Conservation (phyloP, 805 yeast species). For the Candida awuae region DNA sequence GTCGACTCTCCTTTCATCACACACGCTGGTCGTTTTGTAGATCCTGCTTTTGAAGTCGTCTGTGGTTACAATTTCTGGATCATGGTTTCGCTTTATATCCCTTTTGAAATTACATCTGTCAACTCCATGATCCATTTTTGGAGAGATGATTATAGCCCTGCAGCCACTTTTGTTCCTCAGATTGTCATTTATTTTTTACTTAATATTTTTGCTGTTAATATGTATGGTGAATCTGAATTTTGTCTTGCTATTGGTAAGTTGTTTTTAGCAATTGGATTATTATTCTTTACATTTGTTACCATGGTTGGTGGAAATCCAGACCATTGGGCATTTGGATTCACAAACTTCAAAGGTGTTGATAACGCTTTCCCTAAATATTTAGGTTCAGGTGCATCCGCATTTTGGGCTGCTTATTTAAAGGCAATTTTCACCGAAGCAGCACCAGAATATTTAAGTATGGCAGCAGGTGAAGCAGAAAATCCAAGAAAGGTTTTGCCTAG, state of each 20-base stretch:
- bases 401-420: constrained; percentile 55
- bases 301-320: constrained; percentile 86
- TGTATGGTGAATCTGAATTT: constrained; percentile 79
- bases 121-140: constrained; percentile 74
- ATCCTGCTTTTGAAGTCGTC: constrained; percentile 65
- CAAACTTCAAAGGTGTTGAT: constrained; percentile 19
- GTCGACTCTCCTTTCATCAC: constrained; percentile 70
- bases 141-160: constrained; percentile 71
- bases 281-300: constrained; percentile 66
- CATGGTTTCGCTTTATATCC: constrained; percentile 68
- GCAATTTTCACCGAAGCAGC: constrained; percentile 75
- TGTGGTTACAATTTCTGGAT: constrained; percentile 79
- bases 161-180: constrained; percentile 58
- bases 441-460: constrained; percentile 78
- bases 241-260: constrained; percentile 71
- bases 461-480: constrained; percentile 70
- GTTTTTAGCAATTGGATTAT: constrained; percentile 61
- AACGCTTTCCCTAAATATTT: constrained; percentile 47
- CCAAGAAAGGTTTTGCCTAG: constrained; percentile 57
- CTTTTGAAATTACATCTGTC: constrained; percentile 76
- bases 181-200: constrained; percentile 53
- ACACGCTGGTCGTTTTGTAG: constrained; percentile 67
- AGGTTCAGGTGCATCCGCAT: constrained; percentile 56
- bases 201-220: constrained; percentile 63
- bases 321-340: constrained; percentile 34